phyloP scores from a whole-genome alignment of 2,329 filamentous ascomycete species.

The Aspergillus chevalieri region DNA sequence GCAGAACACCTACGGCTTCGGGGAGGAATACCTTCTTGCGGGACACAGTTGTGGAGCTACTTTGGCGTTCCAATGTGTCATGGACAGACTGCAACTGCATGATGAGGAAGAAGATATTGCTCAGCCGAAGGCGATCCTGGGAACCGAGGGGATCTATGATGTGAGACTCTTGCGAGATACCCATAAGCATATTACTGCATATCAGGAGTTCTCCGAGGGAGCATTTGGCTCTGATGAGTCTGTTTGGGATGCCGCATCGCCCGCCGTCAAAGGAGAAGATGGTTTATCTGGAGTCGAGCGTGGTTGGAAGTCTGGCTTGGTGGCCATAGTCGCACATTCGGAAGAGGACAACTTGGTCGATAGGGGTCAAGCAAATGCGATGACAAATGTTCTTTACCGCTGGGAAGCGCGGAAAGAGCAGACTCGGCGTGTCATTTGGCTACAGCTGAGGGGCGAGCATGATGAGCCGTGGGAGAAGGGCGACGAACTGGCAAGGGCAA shows the following conservation, averaged over 20 bases:
- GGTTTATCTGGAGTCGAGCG: constrained; percentile 24
- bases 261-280: constrained; percentile 22
- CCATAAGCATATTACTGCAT: constrained; percentile 25
- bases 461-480: constrained; percentile 39
- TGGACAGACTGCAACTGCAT: constrained; percentile 17
- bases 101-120: constrained; percentile 10
- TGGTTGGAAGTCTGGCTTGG: constrained; percentile 28
- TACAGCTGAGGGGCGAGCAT: constrained; percentile 34
- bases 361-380: constrained; percentile 29
- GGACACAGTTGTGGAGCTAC: constrained; percentile 46
- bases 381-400: constrained; percentile 48
- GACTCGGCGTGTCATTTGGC: constrained; percentile 34
- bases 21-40: constrained; percentile 36
- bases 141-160: constrained; percentile 43
- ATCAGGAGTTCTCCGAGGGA: constrained; percentile 36
- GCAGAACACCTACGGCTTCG: constrained; percentile 35
- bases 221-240: constrained; percentile 36
- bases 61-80: constrained; percentile 39
- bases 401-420: constrained; percentile 35
- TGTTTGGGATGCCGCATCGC: constrained; percentile 36
- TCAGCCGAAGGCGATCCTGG: constrained; percentile 34
- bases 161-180: constrained; percentile 31
- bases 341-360: constrained; percentile 38
- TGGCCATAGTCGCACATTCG: constrained; percentile 38
- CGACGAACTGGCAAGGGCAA: constrained; percentile 33